These are phyloP conservation scores for Lipomyces japonicus DNA, from an alignment of 805 yeast species.

Conservation along the genomic window DNA sequence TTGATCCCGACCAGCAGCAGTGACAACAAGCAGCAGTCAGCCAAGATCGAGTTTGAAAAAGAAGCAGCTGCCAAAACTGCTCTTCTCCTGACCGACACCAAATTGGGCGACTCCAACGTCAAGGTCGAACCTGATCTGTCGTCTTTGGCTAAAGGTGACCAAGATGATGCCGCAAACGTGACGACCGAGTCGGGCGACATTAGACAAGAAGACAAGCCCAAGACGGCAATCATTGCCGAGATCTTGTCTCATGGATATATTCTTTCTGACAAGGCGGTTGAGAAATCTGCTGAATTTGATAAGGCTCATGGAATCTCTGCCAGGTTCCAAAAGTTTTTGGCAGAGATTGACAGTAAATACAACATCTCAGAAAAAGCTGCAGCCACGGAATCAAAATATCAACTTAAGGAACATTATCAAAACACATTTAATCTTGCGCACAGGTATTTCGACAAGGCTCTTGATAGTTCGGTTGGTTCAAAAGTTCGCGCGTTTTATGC, in stretches of 20 bases:
- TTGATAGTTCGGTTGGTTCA: slow-evolving; percentile 46
- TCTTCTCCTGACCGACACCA: slow-evolving; percentile 65
- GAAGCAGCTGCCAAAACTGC: slow-evolving; percentile 69
- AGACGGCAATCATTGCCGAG: slow-evolving; percentile 70
- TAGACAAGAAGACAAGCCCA: slow-evolving; percentile 73
- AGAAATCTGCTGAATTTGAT: slow-evolving; percentile 61
- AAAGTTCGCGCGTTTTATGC: slow-evolving; percentile 60
- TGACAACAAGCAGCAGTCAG: slow-evolving; percentile 39
- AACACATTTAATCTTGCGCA: slow-evolving; percentile 29
- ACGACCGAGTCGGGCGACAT: slow-evolving; percentile 45
- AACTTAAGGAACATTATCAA: slow-evolving; percentile 42
- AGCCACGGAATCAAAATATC: slow-evolving; percentile 41
- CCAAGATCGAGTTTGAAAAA: slow-evolving; percentile 52
- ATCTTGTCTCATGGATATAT: slow-evolving; percentile 70
- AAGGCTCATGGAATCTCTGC: slow-evolving; percentile 57
- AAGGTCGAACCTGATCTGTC: slow-evolving; percentile 42
- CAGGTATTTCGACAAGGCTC: slow-evolving; percentile 38
- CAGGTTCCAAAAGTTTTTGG: slow-evolving; percentile 55
- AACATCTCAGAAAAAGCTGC: slow-evolving; percentile 24
- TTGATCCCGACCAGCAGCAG: slow-evolving; percentile 29
- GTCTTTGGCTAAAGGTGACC: too few relatives aligned
- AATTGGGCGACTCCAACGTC: slow-evolving; percentile 57
- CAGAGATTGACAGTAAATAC: slow-evolving; percentile 38
- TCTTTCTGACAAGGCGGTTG: slow-evolving; percentile 57
- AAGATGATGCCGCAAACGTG: slow-evolving; percentile 20